Evolutionary conservation across 108 stramenopile species (phyloP).

Genomic region (Craspedostauros australis): DNA sequence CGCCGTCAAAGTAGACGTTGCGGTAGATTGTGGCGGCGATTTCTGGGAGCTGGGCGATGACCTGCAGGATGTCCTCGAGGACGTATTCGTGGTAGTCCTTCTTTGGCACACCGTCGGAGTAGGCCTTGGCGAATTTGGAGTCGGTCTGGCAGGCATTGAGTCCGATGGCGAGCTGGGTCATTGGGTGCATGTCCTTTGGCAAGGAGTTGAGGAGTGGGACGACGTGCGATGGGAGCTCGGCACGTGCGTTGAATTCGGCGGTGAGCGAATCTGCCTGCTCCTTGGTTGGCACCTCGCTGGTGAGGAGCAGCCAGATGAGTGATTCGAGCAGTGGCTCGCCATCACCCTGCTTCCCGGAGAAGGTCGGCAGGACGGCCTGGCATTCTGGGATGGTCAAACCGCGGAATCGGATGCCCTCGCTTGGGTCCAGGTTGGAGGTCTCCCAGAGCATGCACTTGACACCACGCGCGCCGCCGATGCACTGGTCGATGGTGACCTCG

Average conservation of each 20-base stretch:
- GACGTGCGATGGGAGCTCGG: slow-evolving; percentile 88
- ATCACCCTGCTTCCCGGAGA: slow-evolving; percentile 82
- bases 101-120: slow-evolving; percentile 88
- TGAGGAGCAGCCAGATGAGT: slow-evolving; percentile 95
- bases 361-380: slow-evolving; percentile 93
- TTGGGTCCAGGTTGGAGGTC: slow-evolving; percentile 96
- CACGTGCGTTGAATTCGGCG: slow-evolving; percentile 85
- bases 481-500: slow-evolving; percentile 94
- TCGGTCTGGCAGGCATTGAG: slow-evolving; percentile 91
- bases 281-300: slow-evolving; percentile 96
- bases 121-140: slow-evolving; percentile 92
- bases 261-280: slow-evolving; percentile 94
- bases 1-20: slow-evolving; percentile 93
- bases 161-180: slow-evolving; percentile 96
- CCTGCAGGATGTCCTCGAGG: slow-evolving; percentile 94
- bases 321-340: slow-evolving; percentile 96
- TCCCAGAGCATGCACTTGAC: slow-evolving; percentile 99
- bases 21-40: slow-evolving; percentile 98
- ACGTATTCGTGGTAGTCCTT: slow-evolving; percentile 88
- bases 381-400: slow-evolving; percentile 98
- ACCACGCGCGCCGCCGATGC: slow-evolving; percentile 95
- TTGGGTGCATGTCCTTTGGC: slow-evolving; percentile 98
- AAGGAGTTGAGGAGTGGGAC: slow-evolving; percentile 87
- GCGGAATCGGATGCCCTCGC: slow-evolving; percentile 99
- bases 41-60: slow-evolving; percentile 94